These are phyloP conservation scores for Arthrinium puccinioides DNA, from an alignment of 2,329 filamentous ascomycete genomes.

Conservation along the genomic window DNA sequence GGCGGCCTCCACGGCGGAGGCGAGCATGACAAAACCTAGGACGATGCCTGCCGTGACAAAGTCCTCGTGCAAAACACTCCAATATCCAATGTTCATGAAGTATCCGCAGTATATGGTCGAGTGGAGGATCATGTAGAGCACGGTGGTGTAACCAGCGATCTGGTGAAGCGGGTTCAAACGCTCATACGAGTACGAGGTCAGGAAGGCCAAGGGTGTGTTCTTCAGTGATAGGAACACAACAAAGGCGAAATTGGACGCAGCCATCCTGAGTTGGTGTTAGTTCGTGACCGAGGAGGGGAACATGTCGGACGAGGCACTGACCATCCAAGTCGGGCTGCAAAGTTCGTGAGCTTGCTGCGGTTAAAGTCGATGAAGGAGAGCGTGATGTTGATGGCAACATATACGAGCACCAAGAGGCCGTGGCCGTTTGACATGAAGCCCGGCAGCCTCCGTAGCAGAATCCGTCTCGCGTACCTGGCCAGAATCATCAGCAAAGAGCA, in stretches of 20 bases:
- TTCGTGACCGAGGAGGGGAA: neutral
- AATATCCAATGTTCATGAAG: slow-evolving; percentile 16
- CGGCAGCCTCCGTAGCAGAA: slow-evolving; percentile 22
- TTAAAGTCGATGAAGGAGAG: slow-evolving; percentile 24
- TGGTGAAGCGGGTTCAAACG: slow-evolving; percentile 40
- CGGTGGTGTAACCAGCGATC: slow-evolving; percentile 33
- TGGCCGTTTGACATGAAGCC: slow-evolving; percentile 32
- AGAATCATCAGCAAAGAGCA: neutral
- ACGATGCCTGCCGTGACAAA: slow-evolving; percentile 27
- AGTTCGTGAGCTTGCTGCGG: slow-evolving; percentile 14
- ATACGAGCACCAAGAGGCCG: slow-evolving; percentile 24
- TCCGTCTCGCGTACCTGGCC: slow-evolving; percentile 7
- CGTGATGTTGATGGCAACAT: slow-evolving; percentile 25
- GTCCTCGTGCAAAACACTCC: slow-evolving; percentile 16
- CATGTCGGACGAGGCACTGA: slow-evolving; percentile 6
- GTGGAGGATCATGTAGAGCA: slow-evolving; percentile 29
- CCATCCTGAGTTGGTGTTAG: slow-evolving; percentile 29
- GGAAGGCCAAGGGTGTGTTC: slow-evolving; percentile 37
- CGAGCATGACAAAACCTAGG: slow-evolving; percentile 27
- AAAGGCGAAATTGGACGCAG: slow-evolving; percentile 34
- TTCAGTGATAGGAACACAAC: slow-evolving; percentile 40
- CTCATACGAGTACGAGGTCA: slow-evolving; percentile 37
- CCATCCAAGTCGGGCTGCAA: slow-evolving; percentile 24
- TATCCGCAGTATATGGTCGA: slow-evolving; percentile 23
- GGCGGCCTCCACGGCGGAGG: slow-evolving; percentile 26